These are phyloP conservation scores for Aspergillus sp. DNA, from an alignment of 2,329 filamentous ascomycete genomes.

Conservation along the genomic window DNA sequence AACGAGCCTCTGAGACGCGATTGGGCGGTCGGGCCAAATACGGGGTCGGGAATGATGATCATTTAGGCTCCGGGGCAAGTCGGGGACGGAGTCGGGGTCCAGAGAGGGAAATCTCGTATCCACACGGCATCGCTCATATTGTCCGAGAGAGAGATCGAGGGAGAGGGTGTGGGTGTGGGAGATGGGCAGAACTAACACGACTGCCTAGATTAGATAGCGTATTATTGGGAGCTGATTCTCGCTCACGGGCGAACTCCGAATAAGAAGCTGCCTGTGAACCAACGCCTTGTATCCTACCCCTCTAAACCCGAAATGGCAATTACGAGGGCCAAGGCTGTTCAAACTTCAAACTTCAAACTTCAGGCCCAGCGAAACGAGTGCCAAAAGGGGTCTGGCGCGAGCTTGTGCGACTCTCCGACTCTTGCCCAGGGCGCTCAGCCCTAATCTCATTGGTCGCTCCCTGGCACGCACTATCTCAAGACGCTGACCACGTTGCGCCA, in stretches of 20 bases:
- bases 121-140: not conserved
- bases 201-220: too few relatives aligned
- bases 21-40: not conserved
- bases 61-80: not conserved
- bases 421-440: not conserved
- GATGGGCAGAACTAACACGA: too few relatives aligned
- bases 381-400: not conserved
- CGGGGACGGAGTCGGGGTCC: not conserved
- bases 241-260: not conserved
- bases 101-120: not conserved
- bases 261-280: not conserved
- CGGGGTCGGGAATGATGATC: not conserved
- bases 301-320: not conserved
- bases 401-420: not conserved
- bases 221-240: not conserved
- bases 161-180: too few relatives aligned
- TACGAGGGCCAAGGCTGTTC: not conserved
- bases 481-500: not conserved
- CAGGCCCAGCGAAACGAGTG: not conserved
- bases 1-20: not conserved
- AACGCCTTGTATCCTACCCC: not conserved
- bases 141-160: too few relatives aligned
- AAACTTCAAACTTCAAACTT: not conserved
- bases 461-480: not conserved
- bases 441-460: not conserved